phyloP scores from a whole-genome alignment of 768 basidiomycete species.

The Suillus alpinus region DNA sequence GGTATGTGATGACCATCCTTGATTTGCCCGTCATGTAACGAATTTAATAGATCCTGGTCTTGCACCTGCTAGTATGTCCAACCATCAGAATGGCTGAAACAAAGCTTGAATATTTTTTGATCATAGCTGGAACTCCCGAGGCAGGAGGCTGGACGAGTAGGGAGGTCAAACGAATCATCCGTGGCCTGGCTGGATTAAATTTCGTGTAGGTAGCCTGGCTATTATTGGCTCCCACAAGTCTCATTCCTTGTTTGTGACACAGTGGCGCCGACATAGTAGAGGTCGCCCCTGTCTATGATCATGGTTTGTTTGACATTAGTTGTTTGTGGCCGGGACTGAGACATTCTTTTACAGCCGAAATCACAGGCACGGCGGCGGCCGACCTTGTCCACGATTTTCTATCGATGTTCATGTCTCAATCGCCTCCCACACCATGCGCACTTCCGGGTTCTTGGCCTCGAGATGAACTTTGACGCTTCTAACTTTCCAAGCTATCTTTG shows the following conservation, averaged over 20 bases:
- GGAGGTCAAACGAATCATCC: constrained; percentile 76
- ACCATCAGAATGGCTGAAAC: background rate
- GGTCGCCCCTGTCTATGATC: constrained; percentile 72
- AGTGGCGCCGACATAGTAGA: constrained; percentile 75
- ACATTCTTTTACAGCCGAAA: constrained; percentile 29
- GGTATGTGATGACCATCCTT: constrained; percentile 36
- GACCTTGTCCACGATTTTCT: constrained; percentile 46
- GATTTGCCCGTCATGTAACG: background rate
- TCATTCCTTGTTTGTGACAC: constrained; percentile 4
- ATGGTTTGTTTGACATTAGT: constrained; percentile 38
- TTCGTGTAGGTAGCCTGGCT: constrained; percentile 55
- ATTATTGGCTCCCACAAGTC: background rate
- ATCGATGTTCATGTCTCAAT: constrained; percentile 33
- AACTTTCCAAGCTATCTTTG: background rate
- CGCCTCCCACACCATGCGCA: constrained; percentile 19
- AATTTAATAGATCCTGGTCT: constrained; percentile 59
- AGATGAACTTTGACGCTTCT: constrained; percentile 21
- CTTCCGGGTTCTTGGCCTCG: constrained; percentile 10
- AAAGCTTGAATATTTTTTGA: background rate
- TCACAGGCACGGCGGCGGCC: constrained; percentile 42
- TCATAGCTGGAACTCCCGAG: constrained; percentile 82
- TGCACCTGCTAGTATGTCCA: constrained; percentile 69
- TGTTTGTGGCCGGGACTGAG: background rate
- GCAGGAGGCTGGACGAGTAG: constrained; percentile 83
- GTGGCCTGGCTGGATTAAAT: constrained; percentile 76